Evolutionary conservation across 2,329 filamentous ascomycete species (phyloP).

Genomic region (Emergomyces pasteurianus): DNA sequence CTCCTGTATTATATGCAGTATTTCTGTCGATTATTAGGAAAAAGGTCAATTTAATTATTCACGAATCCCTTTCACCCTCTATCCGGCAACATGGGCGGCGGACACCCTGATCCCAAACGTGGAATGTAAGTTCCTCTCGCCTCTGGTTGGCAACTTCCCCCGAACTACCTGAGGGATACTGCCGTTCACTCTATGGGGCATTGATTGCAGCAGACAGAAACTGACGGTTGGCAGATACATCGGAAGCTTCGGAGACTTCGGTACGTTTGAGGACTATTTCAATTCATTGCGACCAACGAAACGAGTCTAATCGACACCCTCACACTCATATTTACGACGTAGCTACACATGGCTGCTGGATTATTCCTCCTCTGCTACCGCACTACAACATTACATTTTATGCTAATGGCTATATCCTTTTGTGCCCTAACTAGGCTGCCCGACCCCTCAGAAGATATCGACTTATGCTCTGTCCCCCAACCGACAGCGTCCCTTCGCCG

Average conservation of each 20-base stretch:
- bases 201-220: background rate
- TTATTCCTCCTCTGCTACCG: background rate
- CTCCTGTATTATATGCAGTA: background rate
- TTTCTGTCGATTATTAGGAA: background rate
- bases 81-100: conserved; percentile 23
- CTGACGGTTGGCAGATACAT: conserved; percentile 2
- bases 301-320: background rate
- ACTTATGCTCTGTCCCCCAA: conserved; percentile 73
- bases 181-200: background rate
- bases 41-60: background rate
- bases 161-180: background rate
- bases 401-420: background rate
- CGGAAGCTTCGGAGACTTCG: conserved; percentile 1
- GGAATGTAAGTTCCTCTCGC: conserved; percentile 27
- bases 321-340: background rate
- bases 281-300: background rate
- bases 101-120: conserved; percentile 29
- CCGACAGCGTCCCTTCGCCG: conserved; percentile 77
- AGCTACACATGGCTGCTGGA: background rate
- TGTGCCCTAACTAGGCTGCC: conserved; percentile 1
- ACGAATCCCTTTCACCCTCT: background rate
- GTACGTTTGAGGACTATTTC: background rate
- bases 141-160: background rate
- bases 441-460: conserved; percentile 43
- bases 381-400: background rate